Base-by-base conservation (phyloP, 176 grass and related monocot species). In the Triticum monococcum region DNA sequence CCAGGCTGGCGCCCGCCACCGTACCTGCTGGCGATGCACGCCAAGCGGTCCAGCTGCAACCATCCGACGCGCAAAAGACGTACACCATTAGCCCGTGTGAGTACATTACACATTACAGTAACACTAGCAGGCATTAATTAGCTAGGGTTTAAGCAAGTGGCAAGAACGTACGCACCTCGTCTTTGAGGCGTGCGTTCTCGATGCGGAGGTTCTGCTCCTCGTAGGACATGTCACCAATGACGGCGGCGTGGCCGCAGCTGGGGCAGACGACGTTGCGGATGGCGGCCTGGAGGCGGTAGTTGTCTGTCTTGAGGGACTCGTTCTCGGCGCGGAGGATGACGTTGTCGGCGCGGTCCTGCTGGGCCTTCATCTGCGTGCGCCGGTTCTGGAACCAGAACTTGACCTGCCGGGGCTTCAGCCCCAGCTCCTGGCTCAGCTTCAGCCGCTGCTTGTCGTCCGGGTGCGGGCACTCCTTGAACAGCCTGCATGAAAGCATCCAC, bases 351-450 rank as follows among this genome's bases (percentile, higher is more conserved):
- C 97, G 90, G 87, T 99, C 97, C 88, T 94, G 92, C 89, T 99
- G 97, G 16, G 97, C 97, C 94, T 99, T 99, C 92, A 94, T 92
- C 84, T 99, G 97, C 16, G 97, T 99, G 60, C 97, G 97, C 13
- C 97, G 92, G 80, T 99, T 99, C 74, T 99, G 97, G 90, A 99
- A 99, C 97, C 97, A 99, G 90, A 99, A 99, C 87, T 99, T 99
- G 31, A 99, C 94, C 73, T 99, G 97, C 20, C 94, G 97, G 20
- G 97, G 97, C 23, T 96, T 97, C 9, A 99, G 92, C 1, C 89
- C 92, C 72, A 99, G 92, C 75, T 99, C 97, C 77, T 94, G 90
- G 89, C 97, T 99, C 62, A 99, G 87, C 92, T 97, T 96, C 83
- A 93, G 68, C 28, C 97, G 88, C 82, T 99, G 97, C 94, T 99